Conservation (phyloP, 2,329 filamentous ascomycete genomes). For the Neobulgaria alba region DNA sequence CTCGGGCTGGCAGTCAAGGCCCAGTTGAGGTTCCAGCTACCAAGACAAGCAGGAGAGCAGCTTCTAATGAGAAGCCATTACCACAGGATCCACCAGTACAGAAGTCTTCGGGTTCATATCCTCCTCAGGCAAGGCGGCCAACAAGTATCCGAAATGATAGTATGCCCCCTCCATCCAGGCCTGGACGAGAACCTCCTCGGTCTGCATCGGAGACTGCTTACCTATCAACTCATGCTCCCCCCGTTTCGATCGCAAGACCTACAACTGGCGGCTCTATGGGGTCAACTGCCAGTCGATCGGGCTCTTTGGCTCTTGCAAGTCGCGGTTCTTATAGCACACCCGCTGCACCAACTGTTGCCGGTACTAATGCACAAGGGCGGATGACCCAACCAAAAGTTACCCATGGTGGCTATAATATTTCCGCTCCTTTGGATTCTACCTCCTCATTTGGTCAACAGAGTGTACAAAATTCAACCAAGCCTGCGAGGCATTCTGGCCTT, state of each 20-base stretch:
- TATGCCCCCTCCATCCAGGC: conserved; percentile 37
- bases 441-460: conserved; percentile 50
- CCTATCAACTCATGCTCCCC: conserved; percentile 40
- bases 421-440: conserved; percentile 48
- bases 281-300: conserved; percentile 43
- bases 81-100: conserved; percentile 47
- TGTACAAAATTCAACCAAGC: conserved; percentile 40
- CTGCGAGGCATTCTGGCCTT: conserved; percentile 47
- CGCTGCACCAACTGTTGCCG: conserved; percentile 74
- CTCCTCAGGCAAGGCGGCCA: conserved; percentile 32
- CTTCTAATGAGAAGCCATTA: conserved; percentile 47
- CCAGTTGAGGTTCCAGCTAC: conserved; percentile 39
- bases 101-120: no score
- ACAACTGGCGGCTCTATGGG: conserved; percentile 76
- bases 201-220: conserved; percentile 46
- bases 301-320: conserved; percentile 52
- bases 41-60: conserved; percentile 27
- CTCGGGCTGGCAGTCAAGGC: conserved; percentile 45
- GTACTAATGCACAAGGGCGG: conserved; percentile 80
- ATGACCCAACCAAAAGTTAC: conserved; percentile 66
- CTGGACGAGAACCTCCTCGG: conserved; percentile 41
- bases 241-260: conserved; percentile 48
- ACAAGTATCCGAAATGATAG: conserved; percentile 31
- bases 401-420: conserved; percentile 62
- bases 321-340: conserved; percentile 82